These are phyloP conservation scores for Beauveria sp. DNA, from an alignment of 2,329 filamentous ascomycete species.

Conservation along the genomic window DNA sequence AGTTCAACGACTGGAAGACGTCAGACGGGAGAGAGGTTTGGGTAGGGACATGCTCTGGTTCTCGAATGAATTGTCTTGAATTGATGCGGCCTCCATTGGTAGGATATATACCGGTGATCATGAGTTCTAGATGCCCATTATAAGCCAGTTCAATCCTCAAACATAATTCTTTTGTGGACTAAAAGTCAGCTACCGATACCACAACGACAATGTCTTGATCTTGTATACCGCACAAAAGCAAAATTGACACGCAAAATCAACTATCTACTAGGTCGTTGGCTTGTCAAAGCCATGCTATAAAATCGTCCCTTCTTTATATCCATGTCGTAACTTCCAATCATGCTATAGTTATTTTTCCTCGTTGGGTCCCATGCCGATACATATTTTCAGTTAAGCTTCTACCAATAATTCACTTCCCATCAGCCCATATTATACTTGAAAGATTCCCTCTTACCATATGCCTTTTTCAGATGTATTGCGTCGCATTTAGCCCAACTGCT, in stretches of 20 bases:
- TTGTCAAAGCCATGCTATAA: conserved; percentile 5
- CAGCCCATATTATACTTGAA: conserved; percentile 5
- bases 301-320: background rate
- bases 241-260: background rate
- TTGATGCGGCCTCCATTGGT: too few species aligned
- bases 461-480: conserved; percentile 9
- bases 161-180: too few species aligned
- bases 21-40: too few species aligned
- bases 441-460: background rate
- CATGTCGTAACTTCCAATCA: conserved; percentile 6
- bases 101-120: too few species aligned
- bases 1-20: too few species aligned
- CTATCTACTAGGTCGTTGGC: conserved; percentile 9
- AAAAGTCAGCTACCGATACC: too few species aligned
- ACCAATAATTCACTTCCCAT: background rate
- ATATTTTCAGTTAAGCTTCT: background rate
- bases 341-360: background rate
- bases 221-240: background rate
- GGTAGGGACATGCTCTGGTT: too few species aligned
- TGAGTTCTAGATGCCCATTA: too few species aligned
- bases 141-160: too few species aligned
- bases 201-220: too few species aligned
- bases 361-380: conserved; percentile 4
- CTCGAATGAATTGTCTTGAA: too few species aligned
- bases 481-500: background rate